These are phyloP conservation scores for Suhomyces bolitotheri DNA, from an alignment of 1,139 yeast species.

Conservation along the genomic window DNA sequence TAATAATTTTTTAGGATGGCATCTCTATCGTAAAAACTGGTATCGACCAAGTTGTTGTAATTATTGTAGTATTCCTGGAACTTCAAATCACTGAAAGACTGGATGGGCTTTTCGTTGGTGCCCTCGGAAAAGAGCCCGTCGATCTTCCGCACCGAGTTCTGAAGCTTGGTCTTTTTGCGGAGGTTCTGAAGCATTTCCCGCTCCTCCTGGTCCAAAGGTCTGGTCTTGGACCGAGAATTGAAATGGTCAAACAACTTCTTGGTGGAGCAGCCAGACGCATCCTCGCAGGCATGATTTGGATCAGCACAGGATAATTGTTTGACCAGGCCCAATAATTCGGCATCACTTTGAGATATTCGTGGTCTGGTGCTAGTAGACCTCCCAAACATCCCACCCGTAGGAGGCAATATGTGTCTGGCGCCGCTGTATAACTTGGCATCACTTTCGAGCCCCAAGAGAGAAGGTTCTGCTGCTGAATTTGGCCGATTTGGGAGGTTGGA, in stretches of 20 bases:
- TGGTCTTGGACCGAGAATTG: neutral
- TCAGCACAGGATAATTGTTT: conserved; percentile 8
- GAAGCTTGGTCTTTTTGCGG: conserved; percentile 13
- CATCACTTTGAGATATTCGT: neutral
- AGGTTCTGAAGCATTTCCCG: conserved; percentile 7
- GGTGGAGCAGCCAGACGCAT: conserved; percentile 5
- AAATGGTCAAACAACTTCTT: conserved; percentile 6
- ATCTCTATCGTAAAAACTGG: conserved; percentile 12
- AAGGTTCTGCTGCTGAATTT: neutral
- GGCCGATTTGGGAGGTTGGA: too few species aligned
- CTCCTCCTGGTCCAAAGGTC: conserved; percentile 6
- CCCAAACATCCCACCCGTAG: conserved; percentile 7
- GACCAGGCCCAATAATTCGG: conserved; percentile 4
- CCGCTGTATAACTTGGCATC: neutral
- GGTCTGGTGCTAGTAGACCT: too few species aligned
- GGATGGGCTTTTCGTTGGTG: conserved; percentile 1
- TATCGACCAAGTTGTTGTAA: conserved; percentile 6
- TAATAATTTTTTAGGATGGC: conserved; percentile 39
- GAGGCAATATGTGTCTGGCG: neutral
- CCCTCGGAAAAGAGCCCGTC: conserved; percentile 12
- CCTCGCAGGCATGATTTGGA: conserved; percentile 1
- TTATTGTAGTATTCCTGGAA: conserved; percentile 8
- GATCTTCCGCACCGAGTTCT: conserved; percentile 11
- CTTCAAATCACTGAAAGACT: conserved; percentile 7
- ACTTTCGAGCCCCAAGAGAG: neutral